A percentile compares a stretch with the other conserved stretches of the same genome.
Evolutionary conservation across 352 stramenopile species (phyloP).

Genomic region (Phytophthora citricola): DNA sequence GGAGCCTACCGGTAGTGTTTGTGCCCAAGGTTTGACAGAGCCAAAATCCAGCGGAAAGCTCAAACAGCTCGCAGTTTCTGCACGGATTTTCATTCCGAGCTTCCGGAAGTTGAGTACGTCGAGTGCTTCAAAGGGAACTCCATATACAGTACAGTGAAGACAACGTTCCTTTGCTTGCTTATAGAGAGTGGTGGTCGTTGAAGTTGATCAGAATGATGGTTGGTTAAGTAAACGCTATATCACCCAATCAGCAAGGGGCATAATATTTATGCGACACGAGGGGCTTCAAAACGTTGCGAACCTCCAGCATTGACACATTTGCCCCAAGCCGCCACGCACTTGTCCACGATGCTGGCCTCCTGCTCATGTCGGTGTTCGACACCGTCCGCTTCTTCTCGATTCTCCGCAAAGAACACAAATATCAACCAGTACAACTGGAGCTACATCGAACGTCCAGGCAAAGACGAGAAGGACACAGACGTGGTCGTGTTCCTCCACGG

Average conservation of each 20-base stretch:
- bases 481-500: conserved; percentile 74
- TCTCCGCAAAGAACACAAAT: conserved; percentile 47
- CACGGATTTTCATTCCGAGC: conserved; percentile 4
- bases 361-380: conserved; percentile 55
- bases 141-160: conserved; percentile 8
- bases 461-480: conserved; percentile 48
- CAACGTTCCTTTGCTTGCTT: too few relatives aligned
- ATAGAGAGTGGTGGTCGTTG: not conserved
- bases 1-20: not conserved
- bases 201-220: conserved; percentile 27
- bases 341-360: conserved; percentile 24
- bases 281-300: not conserved
- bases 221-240: conserved; percentile 20
- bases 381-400: conserved; percentile 62
- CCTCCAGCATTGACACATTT: conserved; percentile 19
- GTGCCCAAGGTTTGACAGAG: not conserved
- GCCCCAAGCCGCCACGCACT: not conserved
- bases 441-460: conserved; percentile 67
- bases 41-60: conserved; percentile 16
- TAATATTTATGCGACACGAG: conserved; percentile 11
- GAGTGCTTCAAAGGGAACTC: not conserved
- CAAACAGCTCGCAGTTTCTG: conserved; percentile 9
- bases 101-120: conserved; percentile 3
- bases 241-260: conserved; percentile 11
- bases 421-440: conserved; percentile 74